Base-by-base conservation (phyloP, 768 basidiomycete genomes). In the Tulasnella sp. region DNA sequence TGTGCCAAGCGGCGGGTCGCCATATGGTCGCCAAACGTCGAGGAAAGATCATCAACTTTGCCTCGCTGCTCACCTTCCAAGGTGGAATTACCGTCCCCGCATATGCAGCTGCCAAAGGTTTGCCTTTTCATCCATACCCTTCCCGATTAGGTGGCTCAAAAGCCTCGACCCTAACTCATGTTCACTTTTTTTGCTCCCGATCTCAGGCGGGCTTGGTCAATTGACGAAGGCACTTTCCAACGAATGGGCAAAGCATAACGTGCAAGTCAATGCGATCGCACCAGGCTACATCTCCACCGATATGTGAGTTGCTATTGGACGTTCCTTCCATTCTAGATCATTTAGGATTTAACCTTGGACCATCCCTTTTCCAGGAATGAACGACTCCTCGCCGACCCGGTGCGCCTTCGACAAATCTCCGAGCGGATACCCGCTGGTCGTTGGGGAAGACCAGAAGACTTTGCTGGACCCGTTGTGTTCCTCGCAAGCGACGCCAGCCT, bases 261-360 rank as follows among this genome's bases (percentile, higher is more conserved):
- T 97, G 77, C 93, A 96, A 85, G 95, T 97, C 24, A 96, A 97
- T 84, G 93, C 90, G 34, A 94, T 97, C 82, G 92, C 92, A 82
- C 95, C 95, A 42, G 96, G 95, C 44, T 96, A 96, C 86, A 92
- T 97, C 83, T 90, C 90, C 40, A 97, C 96, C 48, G 96, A 97
- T 83, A 96, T 96, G 93, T 94, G 86, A 86, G 86, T 87, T 46
- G 80, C 75, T 80, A 85, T 86, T 81, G 80, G 80, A 80, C 77
- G 58, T 81, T 22, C 42, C 74, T 28, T 28, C 18, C 24, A 20
- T 41, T 75, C n/a, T 1, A 80, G 64, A 46, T 76, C 34, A 14
- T 48, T 34, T 77, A 41, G 24, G 34, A 34, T 42, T 40, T 77
- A 60, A 79, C 44, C 54, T 24, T 73, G 31, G 44, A 12, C 40